A percentile compares a stretch with the other conserved stretches of the same genome.
Evolutionary conservation across 768 basidiomycete genomes (phyloP).

Genomic region (Mrakia frigida): DNA sequence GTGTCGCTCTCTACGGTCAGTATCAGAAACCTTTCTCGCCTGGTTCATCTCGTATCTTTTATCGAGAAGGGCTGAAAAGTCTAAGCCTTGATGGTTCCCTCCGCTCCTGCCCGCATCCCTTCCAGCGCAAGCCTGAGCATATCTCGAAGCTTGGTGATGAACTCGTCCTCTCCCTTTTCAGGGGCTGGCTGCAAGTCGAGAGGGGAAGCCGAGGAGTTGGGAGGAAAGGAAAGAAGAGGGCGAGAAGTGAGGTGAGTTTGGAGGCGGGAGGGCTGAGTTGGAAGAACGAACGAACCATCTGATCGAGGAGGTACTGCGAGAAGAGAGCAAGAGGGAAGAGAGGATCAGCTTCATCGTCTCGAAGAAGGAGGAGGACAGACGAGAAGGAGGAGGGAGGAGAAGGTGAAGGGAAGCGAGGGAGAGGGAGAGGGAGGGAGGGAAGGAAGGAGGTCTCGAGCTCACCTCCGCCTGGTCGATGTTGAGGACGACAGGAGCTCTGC

Average conservation of each 20-base stretch:
- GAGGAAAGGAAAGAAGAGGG: neutral
- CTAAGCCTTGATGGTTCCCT: neutral
- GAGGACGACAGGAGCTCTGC: neutral
- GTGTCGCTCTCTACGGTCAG: slow-evolving; percentile 80
- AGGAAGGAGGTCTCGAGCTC: neutral
- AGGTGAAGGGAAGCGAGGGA: neutral
- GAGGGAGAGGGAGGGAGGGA: neutral
- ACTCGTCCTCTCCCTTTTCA: neutral
- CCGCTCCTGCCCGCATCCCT: neutral
- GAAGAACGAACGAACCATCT: neutral
- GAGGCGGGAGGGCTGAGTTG: neutral
- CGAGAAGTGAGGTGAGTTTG: neutral
- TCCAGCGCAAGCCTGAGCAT: neutral
- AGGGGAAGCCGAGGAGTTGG: neutral
- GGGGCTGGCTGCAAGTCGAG: neutral
- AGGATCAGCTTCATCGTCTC: neutral
- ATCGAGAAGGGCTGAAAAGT: neutral
- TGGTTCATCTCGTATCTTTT: too few species aligned
- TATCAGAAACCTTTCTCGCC: neutral
- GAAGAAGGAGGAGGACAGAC: neutral
- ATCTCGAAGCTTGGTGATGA: neutral
- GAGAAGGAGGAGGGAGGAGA: neutral
- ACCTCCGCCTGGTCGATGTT: neutral
- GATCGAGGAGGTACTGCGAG: neutral
- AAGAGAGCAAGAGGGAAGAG: neutral